Evolutionary conservation across 2,329 filamentous ascomycete species (phyloP).

Genomic region (Colletotrichum tofieldiae): DNA sequence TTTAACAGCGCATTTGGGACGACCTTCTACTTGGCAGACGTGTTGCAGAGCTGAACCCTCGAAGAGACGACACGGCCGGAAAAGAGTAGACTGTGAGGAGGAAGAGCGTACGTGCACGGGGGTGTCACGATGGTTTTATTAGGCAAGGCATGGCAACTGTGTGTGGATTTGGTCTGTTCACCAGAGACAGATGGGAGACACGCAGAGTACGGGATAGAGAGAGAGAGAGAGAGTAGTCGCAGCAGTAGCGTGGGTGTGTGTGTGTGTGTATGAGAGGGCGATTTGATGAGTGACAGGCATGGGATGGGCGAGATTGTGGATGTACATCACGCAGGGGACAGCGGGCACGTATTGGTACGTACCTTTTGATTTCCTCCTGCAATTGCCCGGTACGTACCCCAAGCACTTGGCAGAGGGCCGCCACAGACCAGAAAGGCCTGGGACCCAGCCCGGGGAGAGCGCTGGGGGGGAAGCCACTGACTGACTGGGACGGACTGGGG

Average conservation of each 20-base stretch:
- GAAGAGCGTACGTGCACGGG: conserved; percentile 1
- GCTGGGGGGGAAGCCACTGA: conserved; percentile 1
- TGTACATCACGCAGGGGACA: conserved; percentile 11
- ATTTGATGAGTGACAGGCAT: conserved; percentile 38
- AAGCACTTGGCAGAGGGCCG: background rate
- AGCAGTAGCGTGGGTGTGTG: background rate
- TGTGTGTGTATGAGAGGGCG: conserved; percentile 23
- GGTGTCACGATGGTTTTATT: conserved; percentile 44
- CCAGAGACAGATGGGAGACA: conserved; percentile 30
- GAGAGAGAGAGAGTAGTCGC: background rate
- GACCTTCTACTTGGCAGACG: conserved; percentile 35
- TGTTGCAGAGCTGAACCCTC: conserved; percentile 22
- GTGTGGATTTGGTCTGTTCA: conserved; percentile 15
- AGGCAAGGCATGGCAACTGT: conserved; percentile 19
- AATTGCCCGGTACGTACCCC: background rate
- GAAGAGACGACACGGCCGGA: conserved; percentile 30
- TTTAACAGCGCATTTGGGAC: conserved; percentile 33
- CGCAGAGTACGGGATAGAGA: conserved; percentile 29
- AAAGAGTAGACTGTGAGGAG: conserved; percentile 4
- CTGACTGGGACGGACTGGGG: background rate
- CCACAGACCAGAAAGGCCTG: conserved; percentile 1
- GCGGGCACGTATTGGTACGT: conserved; percentile 22
- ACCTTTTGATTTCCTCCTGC: background rate
- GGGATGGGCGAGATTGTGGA: conserved; percentile 39
- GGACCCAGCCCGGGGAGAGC: conserved; percentile 31